Conservation (phyloP, 2,329 filamentous ascomycete species). For the Colletotrichum agaves region DNA sequence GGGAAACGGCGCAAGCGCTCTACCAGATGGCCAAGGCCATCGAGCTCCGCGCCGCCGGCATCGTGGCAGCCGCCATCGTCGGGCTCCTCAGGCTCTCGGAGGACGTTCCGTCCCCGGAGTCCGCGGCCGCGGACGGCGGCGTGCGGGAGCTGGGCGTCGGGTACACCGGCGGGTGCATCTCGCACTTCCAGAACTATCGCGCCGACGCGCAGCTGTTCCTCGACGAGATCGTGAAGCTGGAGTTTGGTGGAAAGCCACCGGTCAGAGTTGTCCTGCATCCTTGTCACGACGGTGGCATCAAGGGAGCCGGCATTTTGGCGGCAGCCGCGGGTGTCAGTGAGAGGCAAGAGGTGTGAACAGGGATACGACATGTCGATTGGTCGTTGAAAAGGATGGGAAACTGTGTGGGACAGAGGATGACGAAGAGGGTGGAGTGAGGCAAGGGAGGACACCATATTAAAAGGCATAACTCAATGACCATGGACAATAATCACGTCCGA, state of each 20-base stretch:
- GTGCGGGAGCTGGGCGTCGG: conserved; percentile 74
- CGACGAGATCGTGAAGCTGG: conserved; percentile 60
- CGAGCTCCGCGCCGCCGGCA: conserved; percentile 76
- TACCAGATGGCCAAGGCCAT: conserved; percentile 77
- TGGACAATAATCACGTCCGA: too few relatives aligned
- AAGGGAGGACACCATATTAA: too few relatives aligned
- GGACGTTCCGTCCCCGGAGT: conserved; percentile 62
- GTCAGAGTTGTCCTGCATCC: conserved; percentile 61
- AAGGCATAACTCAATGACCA: too few relatives aligned
- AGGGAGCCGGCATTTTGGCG: conserved; percentile 69
- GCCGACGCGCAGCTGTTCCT: conserved; percentile 76
- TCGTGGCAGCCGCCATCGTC: conserved; percentile 78
- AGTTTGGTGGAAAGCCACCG: conserved; percentile 49
- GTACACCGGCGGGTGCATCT: conserved; percentile 83
- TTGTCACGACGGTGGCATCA: conserved; percentile 71
- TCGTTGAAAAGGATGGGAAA: too few relatives aligned
- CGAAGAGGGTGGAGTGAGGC: too few relatives aligned
- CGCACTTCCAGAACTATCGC: conserved; percentile 81
- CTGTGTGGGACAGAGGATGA: too few relatives aligned
- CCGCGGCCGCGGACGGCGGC: conserved; percentile 23
- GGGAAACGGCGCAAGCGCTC: conserved; percentile 66
- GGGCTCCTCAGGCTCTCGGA: conserved; percentile 76
- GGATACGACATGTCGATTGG: too few relatives aligned
- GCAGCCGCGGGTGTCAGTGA: conserved; percentile 54
- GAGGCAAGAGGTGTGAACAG: conserved; percentile 23